phyloP scores from a whole-genome alignment of 1,284 basidiomycete genomes.

The Melampsora larici-populina region DNA sequence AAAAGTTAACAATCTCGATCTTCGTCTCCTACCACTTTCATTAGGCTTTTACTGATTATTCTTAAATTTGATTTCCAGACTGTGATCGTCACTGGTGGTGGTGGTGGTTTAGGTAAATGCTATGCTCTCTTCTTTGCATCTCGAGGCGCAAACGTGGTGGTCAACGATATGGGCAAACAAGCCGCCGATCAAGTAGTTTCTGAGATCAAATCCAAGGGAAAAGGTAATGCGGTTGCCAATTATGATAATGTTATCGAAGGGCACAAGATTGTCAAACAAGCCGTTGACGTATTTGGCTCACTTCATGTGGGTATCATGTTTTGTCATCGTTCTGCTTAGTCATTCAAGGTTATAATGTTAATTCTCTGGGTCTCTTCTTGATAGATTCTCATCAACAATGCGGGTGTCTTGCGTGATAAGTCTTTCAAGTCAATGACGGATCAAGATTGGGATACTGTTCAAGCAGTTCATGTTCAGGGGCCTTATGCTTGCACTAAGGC shows the following conservation, averaged over 20 bases:
- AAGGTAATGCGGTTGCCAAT: slow-evolving; percentile 70
- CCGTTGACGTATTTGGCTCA: slow-evolving; percentile 78
- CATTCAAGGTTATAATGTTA: background rate
- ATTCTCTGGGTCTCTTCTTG: background rate
- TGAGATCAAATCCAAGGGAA: slow-evolving; percentile 82
- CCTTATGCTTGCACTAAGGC: slow-evolving; percentile 94
- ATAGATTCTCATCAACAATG: slow-evolving; percentile 73
- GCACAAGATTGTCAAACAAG: slow-evolving; percentile 72
- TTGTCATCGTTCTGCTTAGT: slow-evolving; percentile 28
- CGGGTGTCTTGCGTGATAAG: slow-evolving; percentile 58
- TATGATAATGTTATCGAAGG: slow-evolving; percentile 87
- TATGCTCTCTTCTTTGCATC: slow-evolving; percentile 87
- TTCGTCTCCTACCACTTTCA: too few species aligned
- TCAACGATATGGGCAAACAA: slow-evolving; percentile 86
- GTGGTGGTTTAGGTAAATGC: slow-evolving; percentile 84
- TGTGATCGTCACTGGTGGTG: slow-evolving; percentile 90
- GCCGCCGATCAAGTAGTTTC: slow-evolving; percentile 90
- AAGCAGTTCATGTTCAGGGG: slow-evolving; percentile 89
- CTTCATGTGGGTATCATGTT: slow-evolving; percentile 62
- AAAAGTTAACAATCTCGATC: too few species aligned
- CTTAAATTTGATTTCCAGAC: slow-evolving; percentile 58
- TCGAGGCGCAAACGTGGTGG: slow-evolving; percentile 89
- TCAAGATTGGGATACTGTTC: slow-evolving; percentile 66
- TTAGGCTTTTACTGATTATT: too few species aligned
- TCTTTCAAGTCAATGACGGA: slow-evolving; percentile 57